Percentiles rank a stretch among this genome's conserved stretches.
Evolutionary conservation across 2,329 filamentous ascomycete species (phyloP).

Genomic region (Sarocladium kiliense): DNA sequence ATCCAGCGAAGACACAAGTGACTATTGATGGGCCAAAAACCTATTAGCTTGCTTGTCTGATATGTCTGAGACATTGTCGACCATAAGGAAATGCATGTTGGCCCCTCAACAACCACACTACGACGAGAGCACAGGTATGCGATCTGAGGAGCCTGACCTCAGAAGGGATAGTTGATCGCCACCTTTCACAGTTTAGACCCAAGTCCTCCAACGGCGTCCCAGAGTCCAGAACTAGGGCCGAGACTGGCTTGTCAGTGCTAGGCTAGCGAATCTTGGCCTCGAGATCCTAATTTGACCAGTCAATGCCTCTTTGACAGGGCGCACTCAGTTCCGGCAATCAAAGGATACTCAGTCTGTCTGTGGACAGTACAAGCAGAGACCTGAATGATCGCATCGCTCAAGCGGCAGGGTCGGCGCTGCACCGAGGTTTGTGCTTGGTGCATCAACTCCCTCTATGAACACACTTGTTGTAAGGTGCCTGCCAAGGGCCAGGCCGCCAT

Average conservation of each 20-base stretch:
- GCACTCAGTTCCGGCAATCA: neutral
- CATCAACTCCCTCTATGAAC: no score
- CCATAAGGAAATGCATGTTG: neutral
- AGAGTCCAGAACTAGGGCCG: neutral
- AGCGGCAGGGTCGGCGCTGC: no score
- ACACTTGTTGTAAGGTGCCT: no score
- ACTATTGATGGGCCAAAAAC: neutral
- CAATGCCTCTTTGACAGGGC: neutral
- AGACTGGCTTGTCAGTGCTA: constrained; percentile 4
- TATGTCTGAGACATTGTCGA: neutral
- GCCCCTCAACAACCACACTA: neutral
- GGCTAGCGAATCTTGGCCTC: constrained; percentile 5
- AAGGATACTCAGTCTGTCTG: no score
- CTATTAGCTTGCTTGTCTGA: neutral
- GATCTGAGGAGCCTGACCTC: neutral
- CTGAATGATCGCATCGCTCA: no score
- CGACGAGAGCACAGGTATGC: neutral
- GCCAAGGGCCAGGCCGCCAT: no score
- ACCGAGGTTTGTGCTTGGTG: neutral
- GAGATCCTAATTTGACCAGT: neutral
- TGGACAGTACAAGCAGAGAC: no score
- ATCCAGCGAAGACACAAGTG: neutral
- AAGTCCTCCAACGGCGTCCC: neutral
- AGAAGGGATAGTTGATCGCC: neutral
- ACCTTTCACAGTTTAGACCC: neutral